Conservation (phyloP, 352 stramenopile genomes). For the Globisporangium heterothallicum region DNA sequence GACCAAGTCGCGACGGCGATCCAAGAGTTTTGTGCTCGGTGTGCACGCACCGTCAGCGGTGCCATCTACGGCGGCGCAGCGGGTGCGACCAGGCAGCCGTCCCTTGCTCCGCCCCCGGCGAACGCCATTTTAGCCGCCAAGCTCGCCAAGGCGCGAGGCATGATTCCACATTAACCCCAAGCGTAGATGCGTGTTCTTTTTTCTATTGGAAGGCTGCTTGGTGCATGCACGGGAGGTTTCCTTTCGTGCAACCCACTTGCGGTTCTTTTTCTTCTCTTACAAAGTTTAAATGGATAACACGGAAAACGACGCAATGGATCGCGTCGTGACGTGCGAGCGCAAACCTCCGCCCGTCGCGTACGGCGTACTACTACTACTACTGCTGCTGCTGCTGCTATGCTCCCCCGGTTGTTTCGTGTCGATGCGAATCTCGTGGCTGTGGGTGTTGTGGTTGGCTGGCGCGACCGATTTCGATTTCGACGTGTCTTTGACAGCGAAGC, state of each 20-base stretch:
- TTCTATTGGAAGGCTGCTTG: background rate
- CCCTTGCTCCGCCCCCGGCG: slow-evolving; percentile 13
- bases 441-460: slow-evolving; percentile 15
- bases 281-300: slow-evolving; percentile 25
- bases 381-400: slow-evolving; percentile 18
- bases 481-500: slow-evolving; percentile 54
- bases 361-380: slow-evolving; percentile 13
- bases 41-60: slow-evolving; percentile 31
- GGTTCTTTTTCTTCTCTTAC: background rate
- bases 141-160: slow-evolving; percentile 51
- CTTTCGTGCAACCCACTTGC: no score
- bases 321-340: slow-evolving; percentile 33
- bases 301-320: slow-evolving; percentile 35
- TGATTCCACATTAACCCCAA: slow-evolving; percentile 43
- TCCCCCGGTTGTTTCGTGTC: slow-evolving; percentile 43
- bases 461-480: background rate
- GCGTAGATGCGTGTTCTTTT: background rate
- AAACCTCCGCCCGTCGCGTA: background rate
- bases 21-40: slow-evolving; percentile 56
- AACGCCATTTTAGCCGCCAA: slow-evolving; percentile 40
- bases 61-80: slow-evolving; percentile 23
- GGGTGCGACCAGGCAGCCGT: slow-evolving; percentile 21
- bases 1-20: slow-evolving; percentile 66
- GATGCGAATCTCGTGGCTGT: slow-evolving; percentile 56
- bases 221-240: no score